Evolutionary conservation across 2,329 filamentous ascomycete genomes (phyloP).

Genomic region (Knufia fluminis): DNA sequence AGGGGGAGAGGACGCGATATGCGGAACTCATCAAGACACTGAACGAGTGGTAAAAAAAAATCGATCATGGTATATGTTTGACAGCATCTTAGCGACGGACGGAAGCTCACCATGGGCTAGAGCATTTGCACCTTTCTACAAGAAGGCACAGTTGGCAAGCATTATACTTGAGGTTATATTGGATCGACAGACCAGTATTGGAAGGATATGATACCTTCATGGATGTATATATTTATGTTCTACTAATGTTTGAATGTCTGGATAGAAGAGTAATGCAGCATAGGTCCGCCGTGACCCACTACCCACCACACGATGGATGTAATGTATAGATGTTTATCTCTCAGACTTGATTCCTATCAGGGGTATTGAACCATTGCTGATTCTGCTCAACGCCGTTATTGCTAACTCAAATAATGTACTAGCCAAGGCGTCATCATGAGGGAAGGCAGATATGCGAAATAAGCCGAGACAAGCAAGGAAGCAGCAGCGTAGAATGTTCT

Average conservation of each 20-base stretch:
- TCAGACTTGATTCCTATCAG: no score
- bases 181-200: neutral
- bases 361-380: no score
- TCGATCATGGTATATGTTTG: no score
- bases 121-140: neutral
- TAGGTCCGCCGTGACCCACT: neutral
- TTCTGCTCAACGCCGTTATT: no score
- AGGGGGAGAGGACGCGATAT: constrained; percentile 50
- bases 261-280: neutral
- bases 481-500: no score
- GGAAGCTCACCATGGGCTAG: neutral
- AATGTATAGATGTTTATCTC: neutral
- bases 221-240: neutral
- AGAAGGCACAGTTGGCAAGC: neutral
- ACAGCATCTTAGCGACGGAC: constrained; percentile 3
- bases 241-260: neutral
- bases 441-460: no score
- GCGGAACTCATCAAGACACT: constrained; percentile 4
- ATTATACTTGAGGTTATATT: neutral
- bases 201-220: neutral
- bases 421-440: no score
- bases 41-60: constrained; percentile 1
- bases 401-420: no score
- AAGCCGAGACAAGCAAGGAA: no score
- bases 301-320: neutral